phyloP scores from a whole-genome alignment of 805 yeast species.

The Ogataea chonburiensis region DNA sequence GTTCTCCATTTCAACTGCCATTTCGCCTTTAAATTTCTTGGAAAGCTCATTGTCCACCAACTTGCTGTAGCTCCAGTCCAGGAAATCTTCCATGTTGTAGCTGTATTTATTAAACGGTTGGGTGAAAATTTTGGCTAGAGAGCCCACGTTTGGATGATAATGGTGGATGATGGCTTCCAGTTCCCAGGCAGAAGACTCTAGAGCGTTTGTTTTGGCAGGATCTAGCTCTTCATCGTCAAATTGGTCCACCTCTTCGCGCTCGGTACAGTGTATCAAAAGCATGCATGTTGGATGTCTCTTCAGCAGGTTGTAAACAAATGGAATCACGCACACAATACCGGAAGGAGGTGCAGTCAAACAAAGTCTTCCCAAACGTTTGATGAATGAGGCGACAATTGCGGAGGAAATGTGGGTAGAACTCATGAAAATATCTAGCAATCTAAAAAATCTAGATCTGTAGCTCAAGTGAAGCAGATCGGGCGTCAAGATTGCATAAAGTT shows the following conservation, averaged over 20 bases:
- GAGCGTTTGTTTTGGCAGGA: slow-evolving; percentile 77
- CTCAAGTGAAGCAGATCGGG: slow-evolving; percentile 72
- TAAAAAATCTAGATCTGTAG: slow-evolving; percentile 82
- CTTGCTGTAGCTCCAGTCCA: slow-evolving; percentile 83
- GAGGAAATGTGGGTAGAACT: slow-evolving; percentile 86
- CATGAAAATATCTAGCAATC: slow-evolving; percentile 81
- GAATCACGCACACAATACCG: slow-evolving; percentile 81
- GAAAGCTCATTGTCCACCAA: slow-evolving; percentile 60
- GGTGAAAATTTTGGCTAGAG: slow-evolving; percentile 80
- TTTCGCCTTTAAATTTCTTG: slow-evolving; percentile 66
- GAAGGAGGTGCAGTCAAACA: slow-evolving; percentile 80
- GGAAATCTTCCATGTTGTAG: slow-evolving; percentile 90
- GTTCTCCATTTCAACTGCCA: slow-evolving; percentile 74
- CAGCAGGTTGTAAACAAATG: slow-evolving; percentile 86
- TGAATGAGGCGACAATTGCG: slow-evolving; percentile 80
- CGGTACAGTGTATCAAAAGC: slow-evolving; percentile 70
- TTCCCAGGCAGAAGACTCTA: slow-evolving; percentile 91
- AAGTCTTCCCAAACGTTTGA: slow-evolving; percentile 75
- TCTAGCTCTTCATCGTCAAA: slow-evolving; percentile 61
- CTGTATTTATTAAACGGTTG: slow-evolving; percentile 88
- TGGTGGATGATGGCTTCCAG: slow-evolving; percentile 70
- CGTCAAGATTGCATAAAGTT: slow-evolving; percentile 77
- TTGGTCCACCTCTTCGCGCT: slow-evolving; percentile 55
- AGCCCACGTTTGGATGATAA: slow-evolving; percentile 94
- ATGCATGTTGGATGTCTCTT: slow-evolving; percentile 94